Base-by-base conservation (phyloP, 768 basidiomycete genomes). In the Podaxis pistillaris region DNA sequence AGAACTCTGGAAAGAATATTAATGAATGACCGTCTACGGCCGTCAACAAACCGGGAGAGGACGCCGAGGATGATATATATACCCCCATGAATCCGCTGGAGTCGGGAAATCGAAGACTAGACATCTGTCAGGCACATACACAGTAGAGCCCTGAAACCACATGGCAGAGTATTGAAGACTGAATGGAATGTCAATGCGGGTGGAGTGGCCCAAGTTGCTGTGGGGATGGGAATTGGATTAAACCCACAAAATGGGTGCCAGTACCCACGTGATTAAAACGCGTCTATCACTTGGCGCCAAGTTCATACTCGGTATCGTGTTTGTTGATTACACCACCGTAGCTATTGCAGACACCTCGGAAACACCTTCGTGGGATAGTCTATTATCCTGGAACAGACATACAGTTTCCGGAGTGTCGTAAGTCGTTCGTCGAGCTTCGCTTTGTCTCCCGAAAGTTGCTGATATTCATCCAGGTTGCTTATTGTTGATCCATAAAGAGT, bases 271-370 rank as follows among this genome's bases (percentile, higher is more conserved):
- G 57, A 51, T 49, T 30, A 11, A 37, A 33, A 51, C 47, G 37
- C 47, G 50, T 51, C 37, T 24, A 19, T 17, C 28, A 12, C 36
- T 24, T 19, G 58, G 19, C n/a, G 17, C 36, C 30, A 33, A 26
- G 22, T 4, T 24, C 12, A 17, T 28, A 19, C 30, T 7, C 67
- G 58, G 59, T 28, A 51, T 53, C 51, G 63, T 62, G 65, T 65
- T 68, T 66, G 65, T 66, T 66, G 65, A 66, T 63, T 52, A 59
- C 53, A 51, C 47, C 49, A 58, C 22, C 50, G 26, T 26, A 51
- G 36, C 30, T 41, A 47, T 37, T 26, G n/a, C 55, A 26, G 38
- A 13, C 22, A 26, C 50, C 50, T 22, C 22, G 5, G 13, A 50
- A 51, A 24, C 50, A 51, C 50, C 50, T n/a, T 46, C 44, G 19